Evolutionary conservation across 768 basidiomycete species (phyloP).

Genomic region (Termitomyces bulborhizus): DNA sequence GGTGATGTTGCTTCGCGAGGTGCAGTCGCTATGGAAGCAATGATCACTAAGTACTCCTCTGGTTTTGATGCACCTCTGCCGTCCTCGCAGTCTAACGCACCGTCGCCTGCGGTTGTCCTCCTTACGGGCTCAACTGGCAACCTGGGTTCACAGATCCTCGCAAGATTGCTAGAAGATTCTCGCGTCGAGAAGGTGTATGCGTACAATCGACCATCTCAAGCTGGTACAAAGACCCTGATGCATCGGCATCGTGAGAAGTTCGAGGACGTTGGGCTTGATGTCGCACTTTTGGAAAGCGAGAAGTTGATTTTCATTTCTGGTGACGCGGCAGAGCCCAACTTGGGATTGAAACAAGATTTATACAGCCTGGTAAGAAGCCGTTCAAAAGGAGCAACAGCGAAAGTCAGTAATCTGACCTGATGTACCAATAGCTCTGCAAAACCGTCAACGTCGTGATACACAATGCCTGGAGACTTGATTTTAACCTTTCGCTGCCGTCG

Average conservation of each 20-base stretch:
- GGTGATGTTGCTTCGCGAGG: neutral
- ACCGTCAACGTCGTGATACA: conserved; percentile 25
- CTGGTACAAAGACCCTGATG: neutral
- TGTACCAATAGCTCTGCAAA: conserved; percentile 17
- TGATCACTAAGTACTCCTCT: conserved; percentile 28
- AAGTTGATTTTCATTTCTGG: conserved; percentile 16
- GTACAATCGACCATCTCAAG: conserved; percentile 17
- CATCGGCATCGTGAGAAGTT: conserved; percentile 15
- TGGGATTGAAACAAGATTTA: conserved; percentile 8
- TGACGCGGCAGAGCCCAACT: conserved; percentile 9
- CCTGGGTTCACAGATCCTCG: conserved; percentile 19
- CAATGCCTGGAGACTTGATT: conserved; percentile 36
- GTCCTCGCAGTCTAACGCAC: neutral
- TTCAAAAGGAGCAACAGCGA: neutral
- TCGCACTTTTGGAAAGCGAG: conserved; percentile 2
- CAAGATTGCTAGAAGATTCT: conserved; percentile 19
- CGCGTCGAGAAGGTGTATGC: conserved; percentile 35
- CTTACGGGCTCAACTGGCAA: conserved; percentile 26
- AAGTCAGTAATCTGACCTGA: neutral
- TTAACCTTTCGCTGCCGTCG: conserved; percentile 30
- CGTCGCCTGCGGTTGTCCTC: conserved; percentile 1
- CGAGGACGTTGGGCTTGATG: conserved; percentile 14
- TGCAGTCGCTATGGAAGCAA: conserved; percentile 21
- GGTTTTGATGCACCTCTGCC: conserved; percentile 13
- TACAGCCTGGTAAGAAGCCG: conserved; percentile 3